Conservation (phyloP, 164 flowering plant species). For the Euptelea pleiosperma region DNA sequence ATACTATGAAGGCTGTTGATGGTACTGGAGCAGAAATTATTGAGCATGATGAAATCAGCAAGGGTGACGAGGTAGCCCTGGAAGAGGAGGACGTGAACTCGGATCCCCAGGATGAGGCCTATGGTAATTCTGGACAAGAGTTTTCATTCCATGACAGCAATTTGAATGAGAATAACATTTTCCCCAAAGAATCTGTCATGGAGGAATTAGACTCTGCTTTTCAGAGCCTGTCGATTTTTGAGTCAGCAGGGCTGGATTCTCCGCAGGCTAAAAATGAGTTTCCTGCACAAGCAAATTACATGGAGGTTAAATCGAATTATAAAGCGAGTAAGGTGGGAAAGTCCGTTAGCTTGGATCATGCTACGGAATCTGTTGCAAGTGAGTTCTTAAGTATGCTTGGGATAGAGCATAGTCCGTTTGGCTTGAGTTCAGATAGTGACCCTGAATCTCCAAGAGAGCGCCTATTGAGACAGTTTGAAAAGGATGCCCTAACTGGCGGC, state of each 20-base stretch:
- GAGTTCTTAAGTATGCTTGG: conserved; percentile 85
- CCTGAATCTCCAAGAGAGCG: conserved; percentile 91
- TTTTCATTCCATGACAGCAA: conserved; percentile 10
- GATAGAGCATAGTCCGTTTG: conserved; percentile 69
- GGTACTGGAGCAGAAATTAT: conserved; percentile 22
- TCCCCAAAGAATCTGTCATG: conserved; percentile 40
- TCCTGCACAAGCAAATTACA: conserved; percentile 17
- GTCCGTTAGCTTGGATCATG: conserved; percentile 66
- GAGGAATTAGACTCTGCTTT: conserved; percentile 58
- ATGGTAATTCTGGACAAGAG: conserved; percentile 16
- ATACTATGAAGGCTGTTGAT: conserved; percentile 3
- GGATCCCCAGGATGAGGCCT: conserved; percentile 14
- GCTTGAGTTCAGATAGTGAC: conserved; percentile 66
- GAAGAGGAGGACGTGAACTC: conserved; percentile 21
- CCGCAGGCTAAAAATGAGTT: conserved; percentile 28
- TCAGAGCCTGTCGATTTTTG: conserved; percentile 33
- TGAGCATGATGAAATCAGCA: conserved; percentile 27
- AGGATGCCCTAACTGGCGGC: conserved; percentile 61
- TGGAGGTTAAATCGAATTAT: conserved; percentile 29
- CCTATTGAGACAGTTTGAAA: conserved; percentile 82
- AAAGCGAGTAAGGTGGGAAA: conserved; percentile 28
- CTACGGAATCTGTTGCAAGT: conserved; percentile 59
- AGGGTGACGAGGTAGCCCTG: conserved; percentile 11
- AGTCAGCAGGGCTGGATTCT: conserved; percentile 37
- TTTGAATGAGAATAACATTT: conserved; percentile 23